Evolutionary conservation across 495 filamentous ascomycete species (phyloP), one percentile per base, ranked within the genome.

Genomic region (Platismatia glauca): DNA sequence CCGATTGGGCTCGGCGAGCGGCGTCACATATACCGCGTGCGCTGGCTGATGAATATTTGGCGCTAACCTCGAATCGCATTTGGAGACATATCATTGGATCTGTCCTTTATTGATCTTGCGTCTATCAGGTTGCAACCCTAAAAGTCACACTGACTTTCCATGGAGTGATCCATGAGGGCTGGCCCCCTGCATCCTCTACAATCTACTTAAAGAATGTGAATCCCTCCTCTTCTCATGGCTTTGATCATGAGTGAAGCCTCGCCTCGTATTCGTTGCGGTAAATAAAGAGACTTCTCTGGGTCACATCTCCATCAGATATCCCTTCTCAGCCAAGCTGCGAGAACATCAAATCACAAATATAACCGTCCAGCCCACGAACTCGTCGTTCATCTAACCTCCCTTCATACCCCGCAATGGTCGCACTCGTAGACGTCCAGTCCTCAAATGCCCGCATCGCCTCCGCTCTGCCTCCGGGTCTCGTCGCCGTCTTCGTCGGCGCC

Each of bases 401-500:
- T 24, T 8, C 37, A 15, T 11, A 63, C 16, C 46, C 1, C 41
- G 29, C 44, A 58, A 79, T 80, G 77, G 72, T 77, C 0, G 64
- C 68, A 9, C 64, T 78, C 38, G 48, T 68, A 16, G 69, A 74
- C 13, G 69, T 77, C 48, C 71, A 70, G 34, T 56, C 70, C 1
- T 78, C 77, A 8, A 79, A 79, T 60, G 59, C 68, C 6, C 67
- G 66, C 11, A 77, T 82, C 64, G 56, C 68, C 12, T 66, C 69
- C 7, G 29, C 61, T 0, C 71, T 81, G 20, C 77, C 77, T 12
- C 35, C 71, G 0, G 72, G 59, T 52, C 59, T 60, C 33, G 46
- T 60, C 44, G 59, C 59, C n/a, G 74, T 86, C 57, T 85, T 85
- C 65, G 84, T 84, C 24, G 86, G 87, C 50, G 86, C 75, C 31